Evolutionary conservation across 257 asterid genomes (phyloP).

Genomic region (Solanum ossicruentum): DNA sequence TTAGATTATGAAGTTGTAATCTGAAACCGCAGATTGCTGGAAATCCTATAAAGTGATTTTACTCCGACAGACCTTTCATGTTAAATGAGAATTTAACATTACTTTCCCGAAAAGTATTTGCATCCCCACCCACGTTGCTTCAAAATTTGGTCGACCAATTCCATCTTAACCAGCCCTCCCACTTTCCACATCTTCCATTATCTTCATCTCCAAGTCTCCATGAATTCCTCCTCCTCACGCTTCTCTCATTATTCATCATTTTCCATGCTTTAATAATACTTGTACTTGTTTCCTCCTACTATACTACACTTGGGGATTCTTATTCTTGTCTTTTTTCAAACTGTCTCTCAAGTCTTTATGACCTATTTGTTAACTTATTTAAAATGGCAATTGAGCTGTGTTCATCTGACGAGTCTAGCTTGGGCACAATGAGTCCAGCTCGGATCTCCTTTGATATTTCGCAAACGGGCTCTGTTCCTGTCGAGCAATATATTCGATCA

Average conservation of each 20-base stretch:
- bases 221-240: not conserved
- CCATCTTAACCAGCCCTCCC: not conserved
- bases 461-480: constrained; percentile 35
- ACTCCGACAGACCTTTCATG: not conserved
- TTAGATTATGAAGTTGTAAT: not conserved
- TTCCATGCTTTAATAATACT: not conserved
- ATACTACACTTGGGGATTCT: not conserved
- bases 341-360: not conserved
- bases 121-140: not conserved
- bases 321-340: not conserved
- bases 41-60: too few species aligned
- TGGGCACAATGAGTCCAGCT: constrained; percentile 28
- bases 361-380: not conserved
- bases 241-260: not conserved
- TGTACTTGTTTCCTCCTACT: not conserved
- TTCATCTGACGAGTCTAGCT: constrained; percentile 32
- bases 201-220: not conserved
- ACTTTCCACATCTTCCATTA: not conserved
- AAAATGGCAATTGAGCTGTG: constrained; percentile 35
- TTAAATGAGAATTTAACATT: not conserved
- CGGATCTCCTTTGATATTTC: constrained; percentile 46
- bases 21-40: too few species aligned
- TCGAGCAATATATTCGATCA: constrained; percentile 30
- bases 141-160: not conserved
- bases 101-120: not conserved